A percentile compares a stretch with the other conserved stretches of the same genome.
phyloP scores from a whole-genome alignment of 2,329 filamentous ascomycete genomes.

The Fusarium domesticum region DNA sequence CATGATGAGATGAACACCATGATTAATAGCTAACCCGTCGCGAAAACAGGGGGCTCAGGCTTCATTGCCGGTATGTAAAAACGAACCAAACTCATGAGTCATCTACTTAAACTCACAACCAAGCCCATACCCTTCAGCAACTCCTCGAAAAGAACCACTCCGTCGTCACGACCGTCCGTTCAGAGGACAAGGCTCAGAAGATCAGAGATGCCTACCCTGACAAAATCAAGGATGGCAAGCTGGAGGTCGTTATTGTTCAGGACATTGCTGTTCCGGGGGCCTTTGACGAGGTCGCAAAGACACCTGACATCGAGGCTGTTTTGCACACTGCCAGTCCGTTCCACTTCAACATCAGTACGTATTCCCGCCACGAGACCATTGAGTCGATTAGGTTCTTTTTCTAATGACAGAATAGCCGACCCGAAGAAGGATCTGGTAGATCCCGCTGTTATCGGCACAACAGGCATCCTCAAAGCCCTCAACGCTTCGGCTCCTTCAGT shows the following conservation, averaged over 20 bases:
- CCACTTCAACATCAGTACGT: conserved; percentile 48
- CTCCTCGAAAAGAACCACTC: conserved; percentile 50
- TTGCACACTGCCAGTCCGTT: conserved; percentile 61
- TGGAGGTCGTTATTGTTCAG: conserved; percentile 61
- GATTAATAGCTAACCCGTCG: conserved; percentile 6
- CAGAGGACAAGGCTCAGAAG: conserved; percentile 50
- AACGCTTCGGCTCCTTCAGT: conserved; percentile 57
- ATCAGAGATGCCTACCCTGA: conserved; percentile 46
- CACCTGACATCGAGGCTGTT: conserved; percentile 51
- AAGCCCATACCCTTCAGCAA: conserved; percentile 54
- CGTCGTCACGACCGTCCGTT: conserved; percentile 56
- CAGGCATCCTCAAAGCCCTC: conserved; percentile 69
- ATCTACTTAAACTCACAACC: not conserved
- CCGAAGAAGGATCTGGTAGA: conserved; percentile 53
- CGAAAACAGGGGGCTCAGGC: conserved; percentile 33
- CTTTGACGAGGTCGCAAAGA: conserved; percentile 63
- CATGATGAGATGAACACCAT: not conserved
- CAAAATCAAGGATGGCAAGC: conserved; percentile 41
- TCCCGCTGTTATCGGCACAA: conserved; percentile 58
- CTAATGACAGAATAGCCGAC: conserved; percentile 35
- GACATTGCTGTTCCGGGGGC: conserved; percentile 73
- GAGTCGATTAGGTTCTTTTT: not conserved
- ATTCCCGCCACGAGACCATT: not conserved
- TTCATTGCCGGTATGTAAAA: conserved; percentile 34
- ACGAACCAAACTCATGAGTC: not conserved